Evolutionary conservation across 139 green algal genomes (phyloP), one percentile per base, ranked within the genome.

Genomic region (Chlamydomonas incerta): DNA sequence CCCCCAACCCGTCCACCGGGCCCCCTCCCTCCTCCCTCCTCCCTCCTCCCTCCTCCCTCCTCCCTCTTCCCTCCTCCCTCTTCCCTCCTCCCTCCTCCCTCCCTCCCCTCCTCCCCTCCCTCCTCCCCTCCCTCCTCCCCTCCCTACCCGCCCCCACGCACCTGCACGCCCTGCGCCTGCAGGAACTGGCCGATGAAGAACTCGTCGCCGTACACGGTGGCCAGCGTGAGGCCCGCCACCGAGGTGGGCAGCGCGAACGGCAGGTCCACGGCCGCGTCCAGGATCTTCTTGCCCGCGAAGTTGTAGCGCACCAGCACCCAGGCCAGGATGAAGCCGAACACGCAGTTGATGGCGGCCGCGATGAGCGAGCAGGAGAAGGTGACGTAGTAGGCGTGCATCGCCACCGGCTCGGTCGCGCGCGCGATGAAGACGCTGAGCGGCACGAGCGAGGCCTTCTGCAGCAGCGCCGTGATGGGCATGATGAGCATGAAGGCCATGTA

Each of bases 301-400:
- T 93, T 79, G 85, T 95, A 95, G 73, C 93, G 92, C 68, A 93
- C 91, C 35, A 96, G 91, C 86, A 96, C 89, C 93, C 93, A 96
- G 24, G 93, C 92, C 67, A 96, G 89, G 58, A 95, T 65, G 83
- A 96, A 95, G 50, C 93, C 93, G 92, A 96, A 96, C 83, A 95
- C 81, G 67, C 72, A 85, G 88, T 96, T 96, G 73, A 96, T 76
- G 14, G 88, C 46, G 33, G 85, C 89, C 52, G 93, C 92, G 60
- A 93, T 72, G 60, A 93, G 70, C 24, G 91, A 87, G 83, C 91
- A 92, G 46, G 87, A 93, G 74, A 95, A 91, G 50, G 93, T 93
- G 55, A 96, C 90, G 84, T 87, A 93, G 90, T 96, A 96, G 29
- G 92, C 90, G 62, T 92, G 93, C 68, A 96, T 33, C 31, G 93